Evolutionary conservation across 1,139 yeast genomes (phyloP).

Genomic region (Hansenula lynferdii): DNA sequence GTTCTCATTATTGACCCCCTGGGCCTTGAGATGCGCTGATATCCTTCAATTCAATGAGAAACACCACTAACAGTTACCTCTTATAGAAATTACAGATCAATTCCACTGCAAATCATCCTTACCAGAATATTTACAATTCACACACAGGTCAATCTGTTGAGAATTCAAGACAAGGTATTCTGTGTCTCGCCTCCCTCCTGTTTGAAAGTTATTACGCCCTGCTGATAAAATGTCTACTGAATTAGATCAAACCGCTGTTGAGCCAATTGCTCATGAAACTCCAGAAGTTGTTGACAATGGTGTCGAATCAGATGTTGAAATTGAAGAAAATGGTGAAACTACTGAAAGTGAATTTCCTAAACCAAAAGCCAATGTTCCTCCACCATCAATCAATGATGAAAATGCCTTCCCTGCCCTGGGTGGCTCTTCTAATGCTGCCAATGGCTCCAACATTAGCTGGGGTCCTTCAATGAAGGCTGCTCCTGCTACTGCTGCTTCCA

Average conservation of each 20-base stretch:
- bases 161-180: neutral
- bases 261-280: neutral
- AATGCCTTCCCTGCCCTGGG: slow-evolving; percentile 75
- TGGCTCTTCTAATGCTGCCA: slow-evolving; percentile 25
- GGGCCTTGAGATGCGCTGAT: no score
- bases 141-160: no score
- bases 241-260: slow-evolving; percentile 1
- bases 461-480: slow-evolving; percentile 35
- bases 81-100: no score
- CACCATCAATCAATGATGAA: slow-evolving; percentile 36
- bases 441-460: slow-evolving; percentile 30
- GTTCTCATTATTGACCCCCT: no score
- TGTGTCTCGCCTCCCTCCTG: neutral
- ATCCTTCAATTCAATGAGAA: no score
- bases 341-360: slow-evolving; percentile 5
- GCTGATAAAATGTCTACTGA: neutral
- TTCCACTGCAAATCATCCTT: no score
- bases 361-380: slow-evolving; percentile 18
- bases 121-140: no score
- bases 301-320: slow-evolving; percentile 1
- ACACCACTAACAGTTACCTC: no score
- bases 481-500: slow-evolving; percentile 26
- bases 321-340: slow-evolving; percentile 4
- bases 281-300: neutral
- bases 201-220: neutral